Percentiles rank a stretch among this genome's conserved stretches.
Conservation (phyloP, 2,329 filamentous ascomycete genomes). For the Helminthosporium solani region DNA sequence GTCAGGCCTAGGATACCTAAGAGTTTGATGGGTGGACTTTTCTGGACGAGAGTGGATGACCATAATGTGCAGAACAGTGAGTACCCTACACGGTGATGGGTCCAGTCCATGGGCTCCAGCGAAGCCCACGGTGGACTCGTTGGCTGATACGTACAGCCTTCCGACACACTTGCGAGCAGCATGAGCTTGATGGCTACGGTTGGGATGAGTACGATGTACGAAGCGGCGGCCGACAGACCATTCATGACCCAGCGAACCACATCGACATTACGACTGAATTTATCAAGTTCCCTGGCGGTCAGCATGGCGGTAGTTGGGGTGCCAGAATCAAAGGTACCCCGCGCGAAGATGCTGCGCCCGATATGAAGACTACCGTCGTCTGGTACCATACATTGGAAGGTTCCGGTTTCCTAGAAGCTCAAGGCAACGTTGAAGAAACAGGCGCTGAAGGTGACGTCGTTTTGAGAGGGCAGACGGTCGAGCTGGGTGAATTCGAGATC, state of each 20-base stretch:
- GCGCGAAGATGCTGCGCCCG: conserved; percentile 63
- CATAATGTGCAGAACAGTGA: conserved; percentile 76
- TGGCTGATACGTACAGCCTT: conserved; percentile 60
- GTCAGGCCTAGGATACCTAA: conserved; percentile 78
- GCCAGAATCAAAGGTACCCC: conserved; percentile 81
- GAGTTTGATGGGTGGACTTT: conserved; percentile 76
- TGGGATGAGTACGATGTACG: conserved; percentile 97
- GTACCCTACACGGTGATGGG: conserved; percentile 33
- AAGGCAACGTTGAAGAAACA: conserved; percentile 41
- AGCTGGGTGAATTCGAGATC: conserved; percentile 78
- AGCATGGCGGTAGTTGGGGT: conserved; percentile 87
- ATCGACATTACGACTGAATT: conserved; percentile 92
- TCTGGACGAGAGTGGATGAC: conserved; percentile 86
- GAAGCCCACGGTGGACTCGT: background rate
- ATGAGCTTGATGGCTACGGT: conserved; percentile 93
- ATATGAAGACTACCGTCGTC: conserved; percentile 73
- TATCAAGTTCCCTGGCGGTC: conserved; percentile 85
- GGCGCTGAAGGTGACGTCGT: conserved; percentile 64
- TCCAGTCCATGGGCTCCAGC: background rate
- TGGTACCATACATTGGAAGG: conserved; percentile 85
- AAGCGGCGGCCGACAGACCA: conserved; percentile 81
- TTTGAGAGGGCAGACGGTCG: conserved; percentile 67
- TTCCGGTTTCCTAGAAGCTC: conserved; percentile 64
- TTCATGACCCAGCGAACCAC: conserved; percentile 84
- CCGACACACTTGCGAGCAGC: conserved; percentile 92